These are phyloP conservation scores for Tylopilus rubrobrunneus DNA, from an alignment of 768 basidiomycete species.

Conservation along the genomic window DNA sequence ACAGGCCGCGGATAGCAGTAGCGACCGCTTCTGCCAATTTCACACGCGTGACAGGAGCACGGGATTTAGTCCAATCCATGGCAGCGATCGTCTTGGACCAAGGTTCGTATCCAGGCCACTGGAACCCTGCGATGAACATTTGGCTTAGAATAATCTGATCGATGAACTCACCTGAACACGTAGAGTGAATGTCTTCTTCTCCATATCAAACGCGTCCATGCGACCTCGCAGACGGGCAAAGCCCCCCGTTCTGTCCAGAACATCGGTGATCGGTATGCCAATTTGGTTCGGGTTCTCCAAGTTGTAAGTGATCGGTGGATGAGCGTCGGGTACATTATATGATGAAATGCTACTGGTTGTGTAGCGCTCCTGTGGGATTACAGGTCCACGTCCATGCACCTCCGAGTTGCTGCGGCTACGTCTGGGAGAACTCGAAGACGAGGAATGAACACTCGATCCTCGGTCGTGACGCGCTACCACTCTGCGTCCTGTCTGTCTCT, in stretches of 20 bases:
- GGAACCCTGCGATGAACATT: conserved; percentile 1
- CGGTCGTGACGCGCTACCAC: conserved; percentile 16
- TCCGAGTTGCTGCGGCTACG: conserved; percentile 2
- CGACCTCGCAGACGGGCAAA: conserved; percentile 49
- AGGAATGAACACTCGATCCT: conserved; percentile 11
- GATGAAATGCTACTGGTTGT: conserved; percentile 9
- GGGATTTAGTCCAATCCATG: conserved; percentile 68
- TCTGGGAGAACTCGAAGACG: background rate
- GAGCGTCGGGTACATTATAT: conserved; percentile 28
- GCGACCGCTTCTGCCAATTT: conserved; percentile 76
- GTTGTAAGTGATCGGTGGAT: conserved; percentile 57
- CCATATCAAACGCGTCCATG: conserved; percentile 56
- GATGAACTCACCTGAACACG: conserved; percentile 55
- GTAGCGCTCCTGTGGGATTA: conserved; percentile 25
- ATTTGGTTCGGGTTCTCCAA: conserved; percentile 47
- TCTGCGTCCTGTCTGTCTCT: conserved; percentile 15
- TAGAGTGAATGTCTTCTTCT: conserved; percentile 73
- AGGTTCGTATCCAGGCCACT: conserved; percentile 79
- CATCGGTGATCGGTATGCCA: conserved; percentile 61
- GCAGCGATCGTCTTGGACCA: conserved; percentile 78
- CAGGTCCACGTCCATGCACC: conserved; percentile 15
- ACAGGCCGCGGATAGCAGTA: conserved; percentile 63
- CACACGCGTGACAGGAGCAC: conserved; percentile 67
- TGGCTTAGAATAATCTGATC: background rate
- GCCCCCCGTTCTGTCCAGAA: conserved; percentile 46